Evolutionary conservation across 352 stramenopile genomes (phyloP).

Genomic region (Thalassiosira mediterranea): DNA sequence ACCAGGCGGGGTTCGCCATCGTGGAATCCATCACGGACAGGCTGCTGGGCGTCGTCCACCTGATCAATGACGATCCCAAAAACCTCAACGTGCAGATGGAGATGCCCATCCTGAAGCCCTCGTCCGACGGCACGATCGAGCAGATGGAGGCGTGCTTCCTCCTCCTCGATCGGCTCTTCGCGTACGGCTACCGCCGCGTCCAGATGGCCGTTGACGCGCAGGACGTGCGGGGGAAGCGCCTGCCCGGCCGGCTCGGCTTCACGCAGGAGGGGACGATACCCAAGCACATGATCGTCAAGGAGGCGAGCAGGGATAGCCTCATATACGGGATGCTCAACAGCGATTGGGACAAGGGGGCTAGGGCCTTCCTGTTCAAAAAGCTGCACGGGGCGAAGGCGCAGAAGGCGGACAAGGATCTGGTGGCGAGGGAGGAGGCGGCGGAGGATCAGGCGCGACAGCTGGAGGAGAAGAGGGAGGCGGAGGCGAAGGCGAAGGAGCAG

Average conservation of each 20-base stretch:
- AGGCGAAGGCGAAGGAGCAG: constrained; percentile 38
- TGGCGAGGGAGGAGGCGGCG: constrained; percentile 67
- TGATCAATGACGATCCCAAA: constrained; percentile 76
- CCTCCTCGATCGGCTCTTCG: constrained; percentile 79
- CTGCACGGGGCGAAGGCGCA: constrained; percentile 60
- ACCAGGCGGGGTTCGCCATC: constrained; percentile 77
- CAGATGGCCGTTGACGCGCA: constrained; percentile 72
- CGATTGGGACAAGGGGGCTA: constrained; percentile 81
- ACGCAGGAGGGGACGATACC: constrained; percentile 72
- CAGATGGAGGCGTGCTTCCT: constrained; percentile 80
- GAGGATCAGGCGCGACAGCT: constrained; percentile 56
- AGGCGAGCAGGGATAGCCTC: constrained; percentile 72
- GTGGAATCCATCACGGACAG: constrained; percentile 69
- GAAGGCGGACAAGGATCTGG: constrained; percentile 59
- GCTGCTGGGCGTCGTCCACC: constrained; percentile 65
- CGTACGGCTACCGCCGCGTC: constrained; percentile 77
- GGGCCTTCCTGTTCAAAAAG: constrained; percentile 67
- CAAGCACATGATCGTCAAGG: constrained; percentile 80
- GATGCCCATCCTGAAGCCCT: constrained; percentile 67
- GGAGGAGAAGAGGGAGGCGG: constrained; percentile 28
- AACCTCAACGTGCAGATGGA: constrained; percentile 78
- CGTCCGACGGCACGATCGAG: constrained; percentile 57
- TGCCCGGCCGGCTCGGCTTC: constrained; percentile 71
- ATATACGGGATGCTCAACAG: constrained; percentile 84
- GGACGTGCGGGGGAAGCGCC: constrained; percentile 58